Base-by-base conservation (phyloP, 2,329 filamentous ascomycete species). In the Aspergillus intermedius region DNA sequence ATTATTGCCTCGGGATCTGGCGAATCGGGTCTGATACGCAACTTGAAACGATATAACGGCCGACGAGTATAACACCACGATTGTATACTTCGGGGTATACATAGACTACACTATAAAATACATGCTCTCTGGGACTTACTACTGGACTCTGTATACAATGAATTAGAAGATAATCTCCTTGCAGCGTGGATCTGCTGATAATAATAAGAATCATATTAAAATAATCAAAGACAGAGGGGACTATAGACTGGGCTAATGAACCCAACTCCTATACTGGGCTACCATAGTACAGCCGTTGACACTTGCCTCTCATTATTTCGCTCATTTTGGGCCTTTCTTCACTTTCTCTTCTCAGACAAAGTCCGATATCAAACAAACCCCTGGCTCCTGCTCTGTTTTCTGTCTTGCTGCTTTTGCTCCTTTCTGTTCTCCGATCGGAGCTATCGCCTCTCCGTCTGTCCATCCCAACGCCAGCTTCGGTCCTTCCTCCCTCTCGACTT, bases 241-340 rank as follows among this genome's bases (percentile, higher is more conserved):
- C 34, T 37, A 37, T 37, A 19, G 17, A 37, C n/a, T 44, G 21
- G 40, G 42, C 25, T 25, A 17, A 30, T 44, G n/a, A 25, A 30
- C 42, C 42, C 42, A 17, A 44, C 22, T 28, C 25, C 42, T 13
- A 22, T 44, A 52, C 56, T 56, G 50, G 45, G 47, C 54, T 42
- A n/a, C 13, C 7, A 15, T 15, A 40, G 9, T 40, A 30, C 34
- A n/a, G 28, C 37, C 35, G 17, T 49, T 43, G 47, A 46, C 43
- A 22, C 21, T 43, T 39, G 40, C 34, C 41, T 53, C 34, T 32
- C 22, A 39, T 46, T 49, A 46, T 37, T 47, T 44, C 39, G 21
- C 34, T 15, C 42, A 41, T 22, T 40, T 25, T 15, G 39, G 42
- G 47, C 48, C 41, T 32, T 47, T 44, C 43, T 47, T 54, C 9